phyloP scores from a whole-genome alignment of 164 flowering plant genomes.

The Nelumbo lutea region DNA sequence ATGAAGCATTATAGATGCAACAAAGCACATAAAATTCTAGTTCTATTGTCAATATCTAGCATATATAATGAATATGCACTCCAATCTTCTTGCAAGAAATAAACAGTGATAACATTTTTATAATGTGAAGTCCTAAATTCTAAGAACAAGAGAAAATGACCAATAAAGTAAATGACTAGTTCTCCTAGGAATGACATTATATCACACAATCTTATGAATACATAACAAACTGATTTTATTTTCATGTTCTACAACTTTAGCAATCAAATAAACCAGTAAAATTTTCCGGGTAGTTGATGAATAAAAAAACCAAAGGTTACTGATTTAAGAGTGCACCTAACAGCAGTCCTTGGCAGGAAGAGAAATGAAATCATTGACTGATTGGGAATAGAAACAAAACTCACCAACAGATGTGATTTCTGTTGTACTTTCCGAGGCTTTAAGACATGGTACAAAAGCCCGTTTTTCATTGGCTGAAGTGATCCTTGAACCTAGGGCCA shows the following conservation, averaged over 20 bases:
- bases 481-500: conserved; percentile 24
- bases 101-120: too few species aligned
- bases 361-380: neutral
- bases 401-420: conserved; percentile 42
- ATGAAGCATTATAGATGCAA: too few species aligned
- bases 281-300: neutral
- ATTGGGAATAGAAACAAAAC: conserved; percentile 9
- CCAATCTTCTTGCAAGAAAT: too few species aligned
- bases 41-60: too few species aligned
- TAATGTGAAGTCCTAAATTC: too few species aligned
- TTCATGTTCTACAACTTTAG: neutral
- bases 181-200: too few species aligned
- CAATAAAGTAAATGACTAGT: too few species aligned
- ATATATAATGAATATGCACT: too few species aligned
- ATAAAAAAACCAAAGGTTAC: neutral
- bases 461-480: conserved; percentile 21
- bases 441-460: conserved; percentile 23
- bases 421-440: conserved; percentile 38
- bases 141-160: too few species aligned
- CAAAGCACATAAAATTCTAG: too few species aligned
- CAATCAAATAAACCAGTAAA: neutral
- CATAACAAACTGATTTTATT: neutral
- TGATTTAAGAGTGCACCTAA: neutral
- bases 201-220: neutral
- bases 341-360: neutral